These are phyloP conservation scores for Microglena sp. DNA, from an alignment of 139 green algal genomes.

Conservation along the genomic window DNA sequence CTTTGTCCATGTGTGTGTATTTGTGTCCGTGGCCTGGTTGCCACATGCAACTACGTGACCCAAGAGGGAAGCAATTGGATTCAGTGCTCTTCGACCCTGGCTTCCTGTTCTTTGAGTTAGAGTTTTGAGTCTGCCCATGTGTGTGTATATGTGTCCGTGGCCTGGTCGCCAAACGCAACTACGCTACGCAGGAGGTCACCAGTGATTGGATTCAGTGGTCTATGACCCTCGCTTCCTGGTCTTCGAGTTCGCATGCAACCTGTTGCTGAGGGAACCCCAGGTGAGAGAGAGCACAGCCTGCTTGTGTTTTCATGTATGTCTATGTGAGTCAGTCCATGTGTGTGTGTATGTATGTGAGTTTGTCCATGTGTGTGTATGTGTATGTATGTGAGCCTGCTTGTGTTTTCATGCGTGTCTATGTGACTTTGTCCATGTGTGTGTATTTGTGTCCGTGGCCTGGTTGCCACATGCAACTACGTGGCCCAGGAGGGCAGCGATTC, in stretches of 20 bases:
- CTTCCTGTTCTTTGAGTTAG: slow-evolving; percentile 27
- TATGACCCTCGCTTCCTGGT: too few species aligned
- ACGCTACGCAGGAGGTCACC: too few species aligned
- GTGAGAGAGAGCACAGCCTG: not conserved
- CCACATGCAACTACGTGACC: not conserved
- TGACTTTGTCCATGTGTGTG: not conserved
- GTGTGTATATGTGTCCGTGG: too few species aligned
- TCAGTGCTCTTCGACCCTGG: slow-evolving; percentile 16
- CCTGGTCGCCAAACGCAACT: too few species aligned
- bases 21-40: not conserved
- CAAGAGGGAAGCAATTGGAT: not conserved
- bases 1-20: not conserved
- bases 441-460: not conserved
- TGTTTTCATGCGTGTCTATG: not conserved
- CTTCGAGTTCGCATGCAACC: too few species aligned
- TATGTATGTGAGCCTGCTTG: not conserved
- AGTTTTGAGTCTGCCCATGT: too few species aligned
- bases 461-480: not conserved
- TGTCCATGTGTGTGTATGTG: not conserved
- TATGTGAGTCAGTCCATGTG: not conserved
- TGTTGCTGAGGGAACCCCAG: too few species aligned
- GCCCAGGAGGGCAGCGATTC: not conserved
- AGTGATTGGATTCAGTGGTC: too few species aligned
- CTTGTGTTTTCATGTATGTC: not conserved
- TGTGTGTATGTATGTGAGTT: not conserved